Evolutionary conservation across 2,329 filamentous ascomycete genomes (phyloP).

Genomic region (Escovopsis sp.): DNA sequence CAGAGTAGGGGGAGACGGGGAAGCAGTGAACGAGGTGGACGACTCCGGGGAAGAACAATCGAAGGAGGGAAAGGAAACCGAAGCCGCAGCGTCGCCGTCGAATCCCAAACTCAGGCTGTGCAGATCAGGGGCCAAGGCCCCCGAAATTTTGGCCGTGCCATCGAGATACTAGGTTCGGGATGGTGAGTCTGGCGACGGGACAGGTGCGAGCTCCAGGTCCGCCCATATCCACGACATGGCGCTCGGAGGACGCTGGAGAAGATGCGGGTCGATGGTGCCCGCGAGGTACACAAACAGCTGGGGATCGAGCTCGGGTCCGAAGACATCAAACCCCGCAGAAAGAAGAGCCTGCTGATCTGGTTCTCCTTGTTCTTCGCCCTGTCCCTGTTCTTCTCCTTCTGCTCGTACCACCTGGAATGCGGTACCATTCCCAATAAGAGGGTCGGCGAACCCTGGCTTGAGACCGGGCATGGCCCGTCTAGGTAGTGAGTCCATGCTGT

Average conservation of each 20-base stretch:
- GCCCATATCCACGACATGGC: no score
- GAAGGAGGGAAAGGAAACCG: not conserved
- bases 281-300: no score
- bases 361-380: not conserved
- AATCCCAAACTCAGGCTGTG: constrained; percentile 1
- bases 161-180: not conserved
- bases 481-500: no score
- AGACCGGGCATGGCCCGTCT: not conserved
- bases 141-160: not conserved
- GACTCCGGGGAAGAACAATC: not conserved
- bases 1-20: not conserved
- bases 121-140: not conserved
- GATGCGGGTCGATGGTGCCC: no score
- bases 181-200: not conserved
- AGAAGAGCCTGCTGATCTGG: no score
- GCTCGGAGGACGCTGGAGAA: no score
- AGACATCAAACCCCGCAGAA: no score
- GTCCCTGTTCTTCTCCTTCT: no score
- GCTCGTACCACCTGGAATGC: no score
- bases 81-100: not conserved
- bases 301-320: no score
- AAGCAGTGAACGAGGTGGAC: not conserved
- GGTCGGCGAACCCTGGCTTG: not conserved
- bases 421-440: constrained; percentile 1
- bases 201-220: no score